Conservation (phyloP, 805 yeast genomes). For the Torulaspora microellipsoides region DNA sequence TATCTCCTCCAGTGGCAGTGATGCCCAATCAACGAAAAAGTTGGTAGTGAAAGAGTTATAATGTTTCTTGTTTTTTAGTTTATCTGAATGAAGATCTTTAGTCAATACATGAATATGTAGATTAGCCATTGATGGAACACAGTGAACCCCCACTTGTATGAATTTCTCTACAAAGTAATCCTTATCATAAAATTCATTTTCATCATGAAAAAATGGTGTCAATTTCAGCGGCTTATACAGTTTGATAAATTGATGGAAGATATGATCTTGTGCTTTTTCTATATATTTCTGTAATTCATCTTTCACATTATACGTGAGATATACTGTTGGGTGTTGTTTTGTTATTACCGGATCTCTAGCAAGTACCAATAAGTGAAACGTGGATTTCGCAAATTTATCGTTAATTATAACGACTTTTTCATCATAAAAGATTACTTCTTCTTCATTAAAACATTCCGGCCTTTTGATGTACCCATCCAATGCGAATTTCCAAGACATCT, state of each 20-base stretch:
- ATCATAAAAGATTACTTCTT: constrained; percentile 44
- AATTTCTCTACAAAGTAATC: constrained; percentile 20
- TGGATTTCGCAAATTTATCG: constrained; percentile 62
- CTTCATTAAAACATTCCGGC: constrained; percentile 39
- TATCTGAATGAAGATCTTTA: constrained; percentile 50
- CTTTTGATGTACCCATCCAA: constrained; percentile 44
- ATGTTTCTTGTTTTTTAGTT: constrained; percentile 58
- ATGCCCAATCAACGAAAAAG: constrained; percentile 57
- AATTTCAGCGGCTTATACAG: constrained; percentile 8
- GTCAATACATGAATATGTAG: constrained; percentile 72
- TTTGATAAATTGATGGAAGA: constrained; percentile 26
- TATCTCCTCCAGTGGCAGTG: constrained; percentile 38
- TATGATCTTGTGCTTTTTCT: constrained; percentile 28
- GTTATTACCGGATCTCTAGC: constrained; percentile 47
- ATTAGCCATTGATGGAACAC: constrained; percentile 64
- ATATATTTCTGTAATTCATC: constrained; percentile 37
- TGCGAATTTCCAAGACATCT: constrained; percentile 47
- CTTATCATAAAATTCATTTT: constrained; percentile 16
- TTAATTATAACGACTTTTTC: constrained; percentile 49
- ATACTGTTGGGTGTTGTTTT: constrained; percentile 44
- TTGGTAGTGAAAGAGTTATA: constrained; percentile 64
- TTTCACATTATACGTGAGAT: constrained; percentile 38
- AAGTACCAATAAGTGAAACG: constrained; percentile 54
- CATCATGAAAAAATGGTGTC: constrained; percentile 15
- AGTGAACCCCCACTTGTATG: constrained; percentile 60